A percentile compares a stretch with the other conserved stretches of the same genome.
These are phyloP conservation scores for Tilletia indica DNA, from an alignment of 1,284 basidiomycete genomes.

Conservation along the genomic window DNA sequence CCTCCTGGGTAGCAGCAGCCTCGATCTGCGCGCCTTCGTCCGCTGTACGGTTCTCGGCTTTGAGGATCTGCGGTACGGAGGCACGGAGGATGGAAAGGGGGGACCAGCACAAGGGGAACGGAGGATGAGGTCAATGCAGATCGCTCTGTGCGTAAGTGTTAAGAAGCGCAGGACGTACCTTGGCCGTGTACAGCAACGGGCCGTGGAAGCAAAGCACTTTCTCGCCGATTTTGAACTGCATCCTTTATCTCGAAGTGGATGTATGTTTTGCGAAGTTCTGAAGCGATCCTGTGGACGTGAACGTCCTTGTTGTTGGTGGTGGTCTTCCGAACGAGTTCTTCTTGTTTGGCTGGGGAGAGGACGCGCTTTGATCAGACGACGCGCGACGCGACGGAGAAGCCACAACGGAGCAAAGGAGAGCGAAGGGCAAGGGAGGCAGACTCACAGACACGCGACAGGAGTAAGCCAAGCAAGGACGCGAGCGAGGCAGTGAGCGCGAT, in stretches of 20 bases:
- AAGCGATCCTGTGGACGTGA: too few species aligned
- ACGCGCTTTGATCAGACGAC: too few species aligned
- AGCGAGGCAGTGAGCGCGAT: too few species aligned
- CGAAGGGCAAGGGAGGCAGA: too few species aligned
- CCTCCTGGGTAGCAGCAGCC: slow-evolving; percentile 58
- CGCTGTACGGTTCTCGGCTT: slow-evolving; percentile 66
- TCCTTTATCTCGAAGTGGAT: slow-evolving; percentile 18
- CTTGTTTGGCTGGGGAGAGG: too few species aligned
- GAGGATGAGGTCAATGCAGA: background rate
- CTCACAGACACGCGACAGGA: too few species aligned
- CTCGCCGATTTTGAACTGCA: slow-evolving; percentile 65
- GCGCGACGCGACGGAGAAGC: too few species aligned
- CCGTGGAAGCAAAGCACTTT: slow-evolving; percentile 90
- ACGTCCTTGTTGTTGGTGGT: too few species aligned
- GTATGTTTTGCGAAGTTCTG: background rate
- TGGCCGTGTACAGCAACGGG: slow-evolving; percentile 89
- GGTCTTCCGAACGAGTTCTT: too few species aligned
- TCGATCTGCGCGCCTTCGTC: slow-evolving; percentile 16
- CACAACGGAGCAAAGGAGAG: too few species aligned
- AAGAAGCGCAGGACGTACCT: slow-evolving; percentile 59
- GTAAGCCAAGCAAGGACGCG: too few species aligned
- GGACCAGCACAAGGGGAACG: background rate
- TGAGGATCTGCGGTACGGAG: slow-evolving; percentile 64
- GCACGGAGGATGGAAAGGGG: background rate
- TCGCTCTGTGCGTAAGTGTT: too few species aligned